Conservation (phyloP, 306 rosid species). For the Mucuna pruriens region DNA sequence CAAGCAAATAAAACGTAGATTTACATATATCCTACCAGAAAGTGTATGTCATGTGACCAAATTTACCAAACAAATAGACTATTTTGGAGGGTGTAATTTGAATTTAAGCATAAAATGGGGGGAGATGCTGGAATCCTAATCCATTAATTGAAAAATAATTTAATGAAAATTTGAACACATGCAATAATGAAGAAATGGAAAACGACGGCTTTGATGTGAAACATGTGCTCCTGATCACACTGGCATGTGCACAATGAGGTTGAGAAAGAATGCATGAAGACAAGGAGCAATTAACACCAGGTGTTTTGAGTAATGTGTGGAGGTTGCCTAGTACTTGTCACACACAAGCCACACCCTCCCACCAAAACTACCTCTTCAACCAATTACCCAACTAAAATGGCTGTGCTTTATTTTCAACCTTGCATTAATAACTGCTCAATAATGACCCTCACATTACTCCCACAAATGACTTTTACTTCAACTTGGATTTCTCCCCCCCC, state of each 20-base stretch:
- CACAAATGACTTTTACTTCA: background rate
- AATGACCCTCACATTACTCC: constrained; percentile 45
- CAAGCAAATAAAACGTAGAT: no score
- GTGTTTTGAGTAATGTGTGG: background rate
- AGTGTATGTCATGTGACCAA: background rate
- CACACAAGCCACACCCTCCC: background rate
- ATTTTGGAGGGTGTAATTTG: background rate
- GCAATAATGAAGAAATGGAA: constrained; percentile 19
- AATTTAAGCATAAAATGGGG: background rate
- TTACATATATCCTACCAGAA: background rate
- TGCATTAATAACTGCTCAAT: constrained; percentile 16
- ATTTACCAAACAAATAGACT: constrained; percentile 19
- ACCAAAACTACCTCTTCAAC: background rate
- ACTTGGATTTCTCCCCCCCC: background rate
- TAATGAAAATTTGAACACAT: background rate
- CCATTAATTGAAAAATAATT: constrained; percentile 26
- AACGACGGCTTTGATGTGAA: constrained; percentile 47
- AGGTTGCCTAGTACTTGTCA: constrained; percentile 42
- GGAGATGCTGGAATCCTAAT: background rate
- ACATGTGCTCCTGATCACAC: background rate
- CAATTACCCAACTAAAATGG: constrained; percentile 45
- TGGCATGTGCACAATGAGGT: constrained; percentile 51
- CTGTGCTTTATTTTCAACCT: constrained; percentile 36
- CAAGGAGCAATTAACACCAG: background rate
- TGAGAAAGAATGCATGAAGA: constrained; percentile 22